Base-by-base conservation (phyloP, 2,329 filamentous ascomycete species). In the Cercospora zeae-maydis region DNA sequence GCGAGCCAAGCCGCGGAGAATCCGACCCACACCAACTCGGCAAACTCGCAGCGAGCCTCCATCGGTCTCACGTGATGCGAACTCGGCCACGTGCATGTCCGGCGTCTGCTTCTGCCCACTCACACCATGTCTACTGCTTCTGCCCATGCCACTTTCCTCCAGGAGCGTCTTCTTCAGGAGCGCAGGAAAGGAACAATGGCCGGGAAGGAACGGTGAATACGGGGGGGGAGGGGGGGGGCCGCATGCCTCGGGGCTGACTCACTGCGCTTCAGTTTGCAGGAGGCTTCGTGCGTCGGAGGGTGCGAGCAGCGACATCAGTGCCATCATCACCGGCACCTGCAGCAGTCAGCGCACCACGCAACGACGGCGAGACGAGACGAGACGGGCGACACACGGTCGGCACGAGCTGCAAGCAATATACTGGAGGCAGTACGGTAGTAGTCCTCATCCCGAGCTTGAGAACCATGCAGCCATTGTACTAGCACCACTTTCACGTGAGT, bases 1-100 rank as follows among this genome's bases (percentile, higher is more conserved):
- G n/a, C n/a, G n/a, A n/a, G 47, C 47, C 47, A 52, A 52, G 47
- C 21, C 47, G 47, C 47, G 47, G 47, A 52, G 47, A 52, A 30
- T 21, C 16, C 21, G 19, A 16, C 21, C 39, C 39, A 19, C 39
- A 21, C 39, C 11, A 21, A 21, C 19, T 21, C 19, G 39, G 39
- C 24, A 45, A 45, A 45, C 11, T 45, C 39, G 37, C 37, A 42
- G 37, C 37, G 37, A 42, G 37, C 16, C 16, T 42, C 39, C 39
- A 16, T 45, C 39, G 16, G 39, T 21, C 39, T 21, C 39, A 45
- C 39, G 39, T 45, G 39, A 11, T 27, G 24, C 6, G 24, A 27
- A n/a, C n/a, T n/a, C n/a, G n/a, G 24, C 24, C 24, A 27, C 24
- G 24, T n/a, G 13, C 37, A 21, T 19, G 37, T 16, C 16, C 10